A percentile compares a stretch with the other conserved stretches of the same genome.
These are phyloP conservation scores for Exophiala sideris DNA, from an alignment of 2,329 filamentous ascomycete genomes.

Conservation along the genomic window DNA sequence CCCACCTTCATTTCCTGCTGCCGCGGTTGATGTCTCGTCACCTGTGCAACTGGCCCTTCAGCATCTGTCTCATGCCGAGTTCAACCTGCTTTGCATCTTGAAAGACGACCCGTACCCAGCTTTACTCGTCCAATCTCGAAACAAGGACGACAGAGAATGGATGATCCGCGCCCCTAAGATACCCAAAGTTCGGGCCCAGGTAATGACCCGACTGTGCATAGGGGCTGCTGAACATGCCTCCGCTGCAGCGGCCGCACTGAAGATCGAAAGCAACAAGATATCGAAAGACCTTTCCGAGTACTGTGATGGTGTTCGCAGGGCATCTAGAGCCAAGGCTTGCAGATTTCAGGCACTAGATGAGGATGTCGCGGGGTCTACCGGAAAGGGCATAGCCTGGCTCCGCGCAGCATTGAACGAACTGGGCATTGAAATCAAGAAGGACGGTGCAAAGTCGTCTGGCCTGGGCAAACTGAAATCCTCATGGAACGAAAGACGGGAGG, in stretches of 20 bases:
- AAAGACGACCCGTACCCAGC: conserved; percentile 94
- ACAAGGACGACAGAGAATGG: conserved; percentile 85
- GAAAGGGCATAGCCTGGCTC: conserved; percentile 83
- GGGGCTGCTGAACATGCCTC: conserved; percentile 84
- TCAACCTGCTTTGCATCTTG: conserved; percentile 80
- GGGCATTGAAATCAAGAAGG: conserved; percentile 26
- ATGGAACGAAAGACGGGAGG: conserved; percentile 30
- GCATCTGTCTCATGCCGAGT: conserved; percentile 73
- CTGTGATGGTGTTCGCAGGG: conserved; percentile 68
- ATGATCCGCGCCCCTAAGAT: conserved; percentile 91
- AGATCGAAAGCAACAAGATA: conserved; percentile 49
- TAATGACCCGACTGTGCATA: conserved; percentile 84
- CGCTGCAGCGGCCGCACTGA: conserved; percentile 59
- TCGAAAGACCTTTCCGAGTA: conserved; percentile 69
- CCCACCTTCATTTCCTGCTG: conserved; percentile 23
- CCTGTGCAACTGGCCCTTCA: conserved; percentile 42
- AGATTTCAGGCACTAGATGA: conserved; percentile 89
- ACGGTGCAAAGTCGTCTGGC: conserved; percentile 29
- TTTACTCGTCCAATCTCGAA: conserved; percentile 74
- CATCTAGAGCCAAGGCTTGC: conserved; percentile 78
- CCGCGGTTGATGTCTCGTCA: conserved; percentile 45
- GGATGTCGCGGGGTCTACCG: conserved; percentile 75
- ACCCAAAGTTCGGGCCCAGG: conserved; percentile 79
- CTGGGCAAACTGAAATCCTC: conserved; percentile 25
- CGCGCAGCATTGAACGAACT: conserved; percentile 65